Base-by-base conservation (phyloP, 768 basidiomycete genomes). In the Mrakia blollopis region DNA sequence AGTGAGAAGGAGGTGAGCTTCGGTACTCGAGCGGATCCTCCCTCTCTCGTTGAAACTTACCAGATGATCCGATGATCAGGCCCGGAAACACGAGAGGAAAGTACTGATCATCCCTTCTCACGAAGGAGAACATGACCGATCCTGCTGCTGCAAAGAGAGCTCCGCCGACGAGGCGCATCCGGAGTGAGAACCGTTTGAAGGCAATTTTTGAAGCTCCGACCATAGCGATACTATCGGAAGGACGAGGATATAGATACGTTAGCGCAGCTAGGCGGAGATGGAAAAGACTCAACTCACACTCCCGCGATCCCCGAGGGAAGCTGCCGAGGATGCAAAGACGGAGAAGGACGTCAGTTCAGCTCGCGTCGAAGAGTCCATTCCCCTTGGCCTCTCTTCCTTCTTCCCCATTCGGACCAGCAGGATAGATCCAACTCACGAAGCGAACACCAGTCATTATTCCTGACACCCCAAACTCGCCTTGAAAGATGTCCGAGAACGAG, bases 91-190 rank as follows among this genome's bases (percentile, higher is more conserved):
- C 18, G 5, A 72, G 21, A 9, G 30, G 21, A 32, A 52, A 72
- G 54, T 72, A 72, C 47, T 72, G 47, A 9, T 39, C 18, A 10
- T 39, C 30, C 13, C n/a, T 50, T 6, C 21, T 50, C 3, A 60
- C 72, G 35, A 57, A 72, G 7, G 72, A 60, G 28, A 61, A 73
- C 60, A 73, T 62, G 13, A 73, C 18, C 39, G 57, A 39, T 8
- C 23, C 72, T 1, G 25, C 72, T 5, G 72, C 37, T 5, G 72
- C 35, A 13, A 60, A n/a, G 13, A 73, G 37, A 37, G 37, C 57
- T 16, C 72, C 72, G 4, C 35, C 13, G 37, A 73, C 39, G 37
- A 73, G 30, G 9, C 72, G 21, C 57, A 39, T 62, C 39, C 44
- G 60, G 8, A 73, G 72, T 5, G 72, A 57, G 60, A 62, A 73